phyloP scores from a whole-genome alignment of 441 rosid genomes.

The Eruca vesicaria region DNA sequence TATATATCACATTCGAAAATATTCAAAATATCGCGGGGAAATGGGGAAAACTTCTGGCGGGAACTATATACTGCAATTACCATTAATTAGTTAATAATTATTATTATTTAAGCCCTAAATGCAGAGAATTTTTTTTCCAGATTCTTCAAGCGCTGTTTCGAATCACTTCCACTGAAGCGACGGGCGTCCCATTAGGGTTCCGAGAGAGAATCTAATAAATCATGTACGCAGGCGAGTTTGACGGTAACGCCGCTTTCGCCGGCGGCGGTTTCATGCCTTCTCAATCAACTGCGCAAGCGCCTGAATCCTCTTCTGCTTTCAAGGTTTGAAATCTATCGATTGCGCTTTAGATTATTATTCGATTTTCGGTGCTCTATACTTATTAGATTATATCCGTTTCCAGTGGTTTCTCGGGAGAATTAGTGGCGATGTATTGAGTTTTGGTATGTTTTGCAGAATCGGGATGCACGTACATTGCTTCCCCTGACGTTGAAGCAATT shows the following conservation, averaged over 20 bases:
- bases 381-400: neutral
- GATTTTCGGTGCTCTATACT: neutral
- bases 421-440: neutral
- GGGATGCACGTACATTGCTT: slow-evolving; percentile 67
- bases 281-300: slow-evolving; percentile 55
- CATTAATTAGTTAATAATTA: neutral
- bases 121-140: neutral
- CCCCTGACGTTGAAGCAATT: slow-evolving; percentile 86
- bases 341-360: neutral
- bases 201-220: neutral
- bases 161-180: slow-evolving; percentile 16
- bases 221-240: slow-evolving; percentile 57
- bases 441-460: slow-evolving; percentile 52
- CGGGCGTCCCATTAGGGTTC: slow-evolving; percentile 22
- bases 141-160: neutral
- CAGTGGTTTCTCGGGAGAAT: slow-evolving; percentile 18
- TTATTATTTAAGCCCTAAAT: neutral
- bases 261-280: slow-evolving; percentile 97
- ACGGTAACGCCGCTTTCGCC: slow-evolving; percentile 76
- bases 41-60: slow-evolving; percentile 12
- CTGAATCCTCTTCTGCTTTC: slow-evolving; percentile 45
- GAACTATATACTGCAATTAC: neutral
- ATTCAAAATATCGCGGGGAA: slow-evolving; percentile 17
- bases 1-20: neutral
- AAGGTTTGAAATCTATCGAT: slow-evolving; percentile 40